Conservation (phyloP, 768 basidiomycete species). For the Suillus americanus region DNA sequence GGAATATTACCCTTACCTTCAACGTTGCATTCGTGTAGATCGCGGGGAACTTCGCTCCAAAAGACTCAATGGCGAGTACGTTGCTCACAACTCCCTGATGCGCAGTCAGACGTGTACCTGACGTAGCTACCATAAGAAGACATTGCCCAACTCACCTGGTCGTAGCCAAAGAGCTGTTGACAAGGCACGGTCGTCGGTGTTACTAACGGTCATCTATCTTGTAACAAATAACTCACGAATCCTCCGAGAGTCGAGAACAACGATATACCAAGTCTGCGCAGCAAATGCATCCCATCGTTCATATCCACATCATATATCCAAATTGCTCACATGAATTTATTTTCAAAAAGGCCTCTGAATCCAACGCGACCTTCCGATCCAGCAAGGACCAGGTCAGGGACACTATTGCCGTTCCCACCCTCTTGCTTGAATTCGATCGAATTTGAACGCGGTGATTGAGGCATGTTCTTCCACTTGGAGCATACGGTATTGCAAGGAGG, state of each 20-base stretch:
- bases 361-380: slow-evolving; percentile 25
- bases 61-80: slow-evolving; percentile 34
- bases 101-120: background rate
- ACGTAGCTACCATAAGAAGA: background rate
- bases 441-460: background rate
- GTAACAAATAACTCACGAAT: slow-evolving; percentile 23
- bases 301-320: background rate
- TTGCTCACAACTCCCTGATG: slow-evolving; percentile 33
- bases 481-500: background rate
- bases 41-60: slow-evolving; percentile 34
- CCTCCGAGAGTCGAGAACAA: slow-evolving; percentile 32
- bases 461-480: background rate
- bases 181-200: background rate
- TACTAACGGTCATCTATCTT: background rate
- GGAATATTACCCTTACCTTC: slow-evolving; percentile 17
- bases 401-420: background rate
- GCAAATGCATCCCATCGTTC: slow-evolving; percentile 2
- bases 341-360: slow-evolving; percentile 31
- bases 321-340: slow-evolving; percentile 25
- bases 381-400: slow-evolving; percentile 13
- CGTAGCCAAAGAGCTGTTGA: slow-evolving; percentile 32
- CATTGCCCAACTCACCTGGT: slow-evolving; percentile 21
- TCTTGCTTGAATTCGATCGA: background rate
- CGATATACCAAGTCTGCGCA: slow-evolving; percentile 28
- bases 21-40: slow-evolving; percentile 29